Evolutionary conservation across 768 basidiomycete species (phyloP).

Genomic region (Amanita polypyramis): DNA sequence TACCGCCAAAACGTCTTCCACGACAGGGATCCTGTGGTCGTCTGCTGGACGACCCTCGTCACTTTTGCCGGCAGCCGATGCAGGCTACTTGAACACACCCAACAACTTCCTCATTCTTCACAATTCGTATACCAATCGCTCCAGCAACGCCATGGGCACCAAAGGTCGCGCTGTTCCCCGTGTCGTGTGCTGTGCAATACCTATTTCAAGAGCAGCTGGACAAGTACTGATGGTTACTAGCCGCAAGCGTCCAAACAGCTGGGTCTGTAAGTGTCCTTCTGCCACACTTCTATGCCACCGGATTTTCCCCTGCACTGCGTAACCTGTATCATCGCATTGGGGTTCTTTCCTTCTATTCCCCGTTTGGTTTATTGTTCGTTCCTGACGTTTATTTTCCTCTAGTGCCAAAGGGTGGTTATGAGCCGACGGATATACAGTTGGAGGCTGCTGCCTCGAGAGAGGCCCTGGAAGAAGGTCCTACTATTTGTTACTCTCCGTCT

Average conservation of each 20-base stretch:
- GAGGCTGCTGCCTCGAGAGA: conserved; percentile 86
- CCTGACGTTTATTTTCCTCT: conserved; percentile 7
- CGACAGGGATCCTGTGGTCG: conserved; percentile 12
- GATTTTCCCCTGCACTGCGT: conserved; percentile 3
- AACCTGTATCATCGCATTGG: not conserved
- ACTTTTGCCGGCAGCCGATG: conserved; percentile 15
- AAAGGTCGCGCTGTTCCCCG: conserved; percentile 77
- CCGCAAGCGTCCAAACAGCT: conserved; percentile 67
- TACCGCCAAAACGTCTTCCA: conserved; percentile 8
- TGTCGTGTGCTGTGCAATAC: conserved; percentile 86
- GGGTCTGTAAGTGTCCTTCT: conserved; percentile 71
- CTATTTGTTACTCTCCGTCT: conserved; percentile 69
- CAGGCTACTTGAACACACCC: conserved; percentile 18
- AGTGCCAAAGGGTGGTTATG: conserved; percentile 95
- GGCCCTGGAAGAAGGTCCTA: conserved; percentile 95
- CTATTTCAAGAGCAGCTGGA: conserved; percentile 60
- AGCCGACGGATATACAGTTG: conserved; percentile 67
- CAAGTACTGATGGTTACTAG: conserved; percentile 81
- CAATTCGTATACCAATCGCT: conserved; percentile 12
- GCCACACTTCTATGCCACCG: not conserved
- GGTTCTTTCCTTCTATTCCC: conserved; percentile 8
- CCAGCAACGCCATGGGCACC: conserved; percentile 32
- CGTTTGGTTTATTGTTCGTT: not conserved
- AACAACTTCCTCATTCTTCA: conserved; percentile 7
- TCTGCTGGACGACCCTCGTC: conserved; percentile 14